Conservation (phyloP, 306 rosid species). For the Abrus pulchellus region DNA sequence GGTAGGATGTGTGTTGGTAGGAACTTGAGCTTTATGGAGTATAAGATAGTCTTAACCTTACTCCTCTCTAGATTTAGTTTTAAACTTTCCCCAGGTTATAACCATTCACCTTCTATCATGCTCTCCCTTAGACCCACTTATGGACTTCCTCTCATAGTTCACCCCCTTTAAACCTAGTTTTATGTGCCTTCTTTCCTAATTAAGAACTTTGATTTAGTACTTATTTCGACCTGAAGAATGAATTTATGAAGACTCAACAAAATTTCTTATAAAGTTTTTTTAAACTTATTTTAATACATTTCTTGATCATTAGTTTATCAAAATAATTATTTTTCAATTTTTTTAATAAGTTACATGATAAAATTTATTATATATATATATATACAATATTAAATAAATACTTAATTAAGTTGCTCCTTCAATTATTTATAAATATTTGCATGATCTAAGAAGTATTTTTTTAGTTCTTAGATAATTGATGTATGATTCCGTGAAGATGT, state of each 20-base stretch:
- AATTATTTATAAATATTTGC: background rate
- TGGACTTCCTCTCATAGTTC: conserved; percentile 72
- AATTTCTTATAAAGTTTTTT: too few relatives aligned
- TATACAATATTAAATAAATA: too few relatives aligned
- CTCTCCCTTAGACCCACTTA: conserved; percentile 74
- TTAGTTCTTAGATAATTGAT: background rate
- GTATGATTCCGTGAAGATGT: background rate
- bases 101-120: conserved; percentile 71
- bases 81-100: conserved; percentile 60
- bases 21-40: conserved; percentile 82
- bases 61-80: conserved; percentile 80
- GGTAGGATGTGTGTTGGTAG: conserved; percentile 89
- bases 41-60: conserved; percentile 71
- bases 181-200: background rate
- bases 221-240: too few relatives aligned
- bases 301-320: too few relatives aligned
- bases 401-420: too few relatives aligned
- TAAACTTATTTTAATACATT: too few relatives aligned
- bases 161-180: conserved; percentile 14
- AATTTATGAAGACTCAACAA: too few relatives aligned
- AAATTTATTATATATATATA: too few relatives aligned
- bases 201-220: too few relatives aligned
- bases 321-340: too few relatives aligned
- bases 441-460: background rate
- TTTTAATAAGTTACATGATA: too few relatives aligned